These are phyloP conservation scores for Pinguiococcus pyrenoidosus DNA, from an alignment of 108 stramenopile genomes.

Conservation along the genomic window DNA sequence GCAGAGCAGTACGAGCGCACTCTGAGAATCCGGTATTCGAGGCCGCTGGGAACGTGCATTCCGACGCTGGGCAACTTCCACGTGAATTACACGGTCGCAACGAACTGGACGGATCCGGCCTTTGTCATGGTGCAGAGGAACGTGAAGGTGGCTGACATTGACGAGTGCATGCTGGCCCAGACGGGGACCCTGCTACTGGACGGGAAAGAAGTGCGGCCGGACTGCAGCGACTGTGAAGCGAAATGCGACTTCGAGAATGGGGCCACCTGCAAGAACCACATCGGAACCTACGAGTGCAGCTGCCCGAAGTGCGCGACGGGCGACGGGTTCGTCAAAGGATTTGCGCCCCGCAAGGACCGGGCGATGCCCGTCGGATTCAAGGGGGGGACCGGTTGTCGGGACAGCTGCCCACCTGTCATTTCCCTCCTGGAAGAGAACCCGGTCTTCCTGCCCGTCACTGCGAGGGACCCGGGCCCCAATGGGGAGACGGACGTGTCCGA, in stretches of 20 bases:
- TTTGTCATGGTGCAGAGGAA: slow-evolving; percentile 48
- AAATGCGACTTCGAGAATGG: too few relatives aligned
- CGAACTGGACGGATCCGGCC: slow-evolving; percentile 63
- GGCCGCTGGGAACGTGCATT: slow-evolving; percentile 62
- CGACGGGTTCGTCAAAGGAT: slow-evolving; percentile 55
- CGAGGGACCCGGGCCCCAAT: too few relatives aligned
- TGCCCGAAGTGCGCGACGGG: slow-evolving; percentile 66
- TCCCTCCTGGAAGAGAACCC: slow-evolving; percentile 61
- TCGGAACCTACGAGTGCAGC: slow-evolving; percentile 67
- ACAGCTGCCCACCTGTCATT: slow-evolving; percentile 63
- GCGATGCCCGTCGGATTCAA: slow-evolving; percentile 46
- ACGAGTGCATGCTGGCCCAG: slow-evolving; percentile 54
- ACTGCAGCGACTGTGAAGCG: too few relatives aligned
- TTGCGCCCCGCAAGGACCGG: slow-evolving; percentile 7
- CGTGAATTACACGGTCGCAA: slow-evolving; percentile 78
- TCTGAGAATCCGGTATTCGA: slow-evolving; percentile 64
- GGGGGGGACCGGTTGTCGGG: slow-evolving; percentile 71
- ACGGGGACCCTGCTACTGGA: too few relatives aligned
- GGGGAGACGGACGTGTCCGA: too few relatives aligned
- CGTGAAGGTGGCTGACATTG: slow-evolving; percentile 72
- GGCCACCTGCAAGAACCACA: slow-evolving; percentile 59
- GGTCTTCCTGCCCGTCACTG: too few relatives aligned
- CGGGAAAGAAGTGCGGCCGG: too few relatives aligned
- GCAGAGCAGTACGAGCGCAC: slow-evolving; percentile 64
- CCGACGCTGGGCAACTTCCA: slow-evolving; percentile 63